These are phyloP conservation scores for Dioszegia hungarica DNA, from an alignment of 768 basidiomycete genomes.

Conservation along the genomic window DNA sequence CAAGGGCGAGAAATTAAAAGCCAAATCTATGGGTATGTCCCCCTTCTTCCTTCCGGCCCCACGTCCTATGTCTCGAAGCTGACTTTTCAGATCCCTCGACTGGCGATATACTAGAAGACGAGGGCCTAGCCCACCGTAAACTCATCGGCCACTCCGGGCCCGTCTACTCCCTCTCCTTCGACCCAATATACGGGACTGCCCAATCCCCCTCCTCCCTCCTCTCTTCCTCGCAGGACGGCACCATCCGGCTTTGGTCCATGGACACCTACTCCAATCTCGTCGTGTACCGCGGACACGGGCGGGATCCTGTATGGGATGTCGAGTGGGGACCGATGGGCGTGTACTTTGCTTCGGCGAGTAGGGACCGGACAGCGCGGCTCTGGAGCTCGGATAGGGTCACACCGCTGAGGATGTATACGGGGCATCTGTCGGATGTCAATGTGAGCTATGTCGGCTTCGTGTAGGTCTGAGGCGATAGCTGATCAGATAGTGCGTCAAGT, in stretches of 20 bases:
- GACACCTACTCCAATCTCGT: slow-evolving; percentile 91
- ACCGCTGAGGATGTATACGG: slow-evolving; percentile 85
- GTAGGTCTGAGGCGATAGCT: background rate
- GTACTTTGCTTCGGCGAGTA: slow-evolving; percentile 94
- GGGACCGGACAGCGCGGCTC: slow-evolving; percentile 87
- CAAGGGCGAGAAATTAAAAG: slow-evolving; percentile 76
- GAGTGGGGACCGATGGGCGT: slow-evolving; percentile 97
- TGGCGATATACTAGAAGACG: slow-evolving; percentile 68
- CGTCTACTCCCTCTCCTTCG: slow-evolving; percentile 89
- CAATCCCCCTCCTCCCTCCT: slow-evolving; percentile 79
- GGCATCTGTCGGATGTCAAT: slow-evolving; percentile 94
- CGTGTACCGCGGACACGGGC: slow-evolving; percentile 81
- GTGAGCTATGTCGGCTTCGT: slow-evolving; percentile 56
- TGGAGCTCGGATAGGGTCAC: slow-evolving; percentile 92
- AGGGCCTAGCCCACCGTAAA: slow-evolving; percentile 81
- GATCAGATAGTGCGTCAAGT: slow-evolving; percentile 70
- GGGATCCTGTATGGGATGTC: slow-evolving; percentile 97
- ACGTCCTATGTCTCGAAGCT: too few species aligned
- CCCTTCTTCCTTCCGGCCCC: background rate
- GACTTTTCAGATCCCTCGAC: slow-evolving; percentile 18
- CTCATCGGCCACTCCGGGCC: slow-evolving; percentile 95
- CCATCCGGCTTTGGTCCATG: slow-evolving; percentile 86
- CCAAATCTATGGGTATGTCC: slow-evolving; percentile 31
- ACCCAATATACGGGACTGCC: slow-evolving; percentile 81
- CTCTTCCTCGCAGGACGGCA: slow-evolving; percentile 87